phyloP scores from a whole-genome alignment of 345 rosid genomes.

The Brassica cretica region DNA sequence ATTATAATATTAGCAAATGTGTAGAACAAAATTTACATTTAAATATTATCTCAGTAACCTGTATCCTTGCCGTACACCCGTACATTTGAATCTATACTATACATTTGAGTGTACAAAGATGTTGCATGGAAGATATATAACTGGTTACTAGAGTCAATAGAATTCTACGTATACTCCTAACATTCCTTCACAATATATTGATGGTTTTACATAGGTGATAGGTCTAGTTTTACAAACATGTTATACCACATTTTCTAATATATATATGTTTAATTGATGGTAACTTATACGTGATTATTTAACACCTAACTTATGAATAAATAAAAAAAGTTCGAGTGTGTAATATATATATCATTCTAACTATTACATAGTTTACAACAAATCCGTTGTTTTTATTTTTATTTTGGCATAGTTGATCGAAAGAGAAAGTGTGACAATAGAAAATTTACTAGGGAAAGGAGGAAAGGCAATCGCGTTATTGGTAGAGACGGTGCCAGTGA shows the following conservation, averaged over 20 bases:
- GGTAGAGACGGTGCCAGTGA: slow-evolving; percentile 36
- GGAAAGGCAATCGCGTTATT: slow-evolving; percentile 9
- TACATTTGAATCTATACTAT: not conserved
- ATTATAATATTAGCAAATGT: not conserved
- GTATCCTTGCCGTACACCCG: not conserved
- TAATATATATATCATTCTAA: not conserved
- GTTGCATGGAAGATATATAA: not conserved
- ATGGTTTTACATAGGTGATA: not conserved
- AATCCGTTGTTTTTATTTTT: not conserved
- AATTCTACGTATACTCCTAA: not conserved
- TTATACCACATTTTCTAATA: not conserved
- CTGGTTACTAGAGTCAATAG: not conserved
- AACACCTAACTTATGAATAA: not conserved
- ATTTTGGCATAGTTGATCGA: not conserved
- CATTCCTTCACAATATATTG: not conserved
- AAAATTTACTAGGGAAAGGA: slow-evolving; percentile 43
- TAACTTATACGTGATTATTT: not conserved
- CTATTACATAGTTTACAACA: not conserved
- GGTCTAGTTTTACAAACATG: not conserved
- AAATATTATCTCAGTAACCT: not conserved
- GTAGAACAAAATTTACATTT: not conserved
- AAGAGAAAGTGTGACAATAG: not conserved
- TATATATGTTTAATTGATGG: not conserved
- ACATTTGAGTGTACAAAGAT: not conserved
- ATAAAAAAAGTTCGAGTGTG: not conserved